phyloP scores from a whole-genome alignment of 148 eudicot genomes.

The Polygonum aviculare region DNA sequence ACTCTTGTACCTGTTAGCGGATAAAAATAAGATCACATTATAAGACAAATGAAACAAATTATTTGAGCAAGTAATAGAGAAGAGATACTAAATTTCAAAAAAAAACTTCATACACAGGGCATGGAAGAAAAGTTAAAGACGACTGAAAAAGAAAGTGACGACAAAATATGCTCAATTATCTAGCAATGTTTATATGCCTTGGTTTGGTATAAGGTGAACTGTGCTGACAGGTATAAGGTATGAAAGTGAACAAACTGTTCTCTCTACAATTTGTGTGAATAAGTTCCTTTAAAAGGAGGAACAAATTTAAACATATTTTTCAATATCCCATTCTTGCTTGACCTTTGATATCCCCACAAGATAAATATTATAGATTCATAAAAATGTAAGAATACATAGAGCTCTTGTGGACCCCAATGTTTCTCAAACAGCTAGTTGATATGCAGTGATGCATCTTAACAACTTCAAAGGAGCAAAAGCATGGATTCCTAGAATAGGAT shows the following conservation, averaged over 20 bases:
- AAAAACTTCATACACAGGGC: neutral
- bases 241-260: neutral
- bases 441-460: neutral
- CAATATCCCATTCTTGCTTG: neutral
- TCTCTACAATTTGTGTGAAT: neutral
- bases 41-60: neutral
- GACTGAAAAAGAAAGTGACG: neutral
- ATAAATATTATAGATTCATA: neutral
- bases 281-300: neutral
- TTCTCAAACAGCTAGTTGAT: neutral
- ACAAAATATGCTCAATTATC: neutral
- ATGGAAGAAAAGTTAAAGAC: neutral
- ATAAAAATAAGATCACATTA: neutral
- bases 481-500: neutral
- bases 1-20: slow-evolving; percentile 50
- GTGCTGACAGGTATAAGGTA: neutral
- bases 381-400: neutral
- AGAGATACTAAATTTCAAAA: neutral
- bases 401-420: neutral
- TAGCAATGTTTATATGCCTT: neutral
- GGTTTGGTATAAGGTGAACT: neutral
- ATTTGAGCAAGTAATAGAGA: neutral
- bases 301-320: neutral
- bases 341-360: neutral
- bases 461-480: neutral